Evolutionary conservation across 2,329 filamentous ascomycete species (phyloP).

Genomic region (Epichloe amarillans): DNA sequence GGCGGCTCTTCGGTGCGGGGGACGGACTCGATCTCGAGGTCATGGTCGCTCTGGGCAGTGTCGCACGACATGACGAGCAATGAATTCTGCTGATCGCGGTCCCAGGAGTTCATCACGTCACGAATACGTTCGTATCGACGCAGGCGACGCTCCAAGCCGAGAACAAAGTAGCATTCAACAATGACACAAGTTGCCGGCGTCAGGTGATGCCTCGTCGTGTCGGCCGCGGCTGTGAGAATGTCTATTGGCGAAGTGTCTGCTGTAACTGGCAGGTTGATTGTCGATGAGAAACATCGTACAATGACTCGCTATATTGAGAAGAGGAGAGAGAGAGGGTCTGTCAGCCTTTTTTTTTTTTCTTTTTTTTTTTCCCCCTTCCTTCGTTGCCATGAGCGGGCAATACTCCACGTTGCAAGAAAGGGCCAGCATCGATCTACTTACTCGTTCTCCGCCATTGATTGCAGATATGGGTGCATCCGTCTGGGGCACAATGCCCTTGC

Average conservation of each 20-base stretch:
- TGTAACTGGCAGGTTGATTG: conserved; percentile 57
- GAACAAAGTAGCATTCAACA: conserved; percentile 59
- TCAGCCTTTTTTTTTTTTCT: neutral
- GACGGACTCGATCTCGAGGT: conserved; percentile 54
- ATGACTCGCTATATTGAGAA: conserved; percentile 42
- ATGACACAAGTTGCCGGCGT: conserved; percentile 55
- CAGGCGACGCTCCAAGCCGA: conserved; percentile 70
- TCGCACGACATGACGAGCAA: conserved; percentile 54
- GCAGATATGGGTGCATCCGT: conserved; percentile 70
- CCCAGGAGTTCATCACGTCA: conserved; percentile 89
- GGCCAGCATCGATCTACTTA: conserved; percentile 28
- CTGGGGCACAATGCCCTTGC: conserved; percentile 32
- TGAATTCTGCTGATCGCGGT: conserved; percentile 63
- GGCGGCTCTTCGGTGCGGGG: conserved; percentile 43
- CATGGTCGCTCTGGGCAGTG: conserved; percentile 37
- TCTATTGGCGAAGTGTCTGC: conserved; percentile 63
- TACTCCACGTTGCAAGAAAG: no score
- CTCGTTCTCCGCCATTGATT: conserved; percentile 65
- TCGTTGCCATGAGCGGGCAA: neutral
- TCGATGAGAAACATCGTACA: conserved; percentile 58
- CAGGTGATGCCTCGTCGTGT: conserved; percentile 49
- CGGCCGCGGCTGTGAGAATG: conserved; percentile 54
- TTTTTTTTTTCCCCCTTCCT: no score
- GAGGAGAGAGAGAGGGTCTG: neutral
- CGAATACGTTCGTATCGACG: conserved; percentile 76